A percentile compares a stretch with the other conserved stretches of the same genome.
phyloP scores from a whole-genome alignment of 257 asterid genomes.

The Lycium ferocissimum region DNA sequence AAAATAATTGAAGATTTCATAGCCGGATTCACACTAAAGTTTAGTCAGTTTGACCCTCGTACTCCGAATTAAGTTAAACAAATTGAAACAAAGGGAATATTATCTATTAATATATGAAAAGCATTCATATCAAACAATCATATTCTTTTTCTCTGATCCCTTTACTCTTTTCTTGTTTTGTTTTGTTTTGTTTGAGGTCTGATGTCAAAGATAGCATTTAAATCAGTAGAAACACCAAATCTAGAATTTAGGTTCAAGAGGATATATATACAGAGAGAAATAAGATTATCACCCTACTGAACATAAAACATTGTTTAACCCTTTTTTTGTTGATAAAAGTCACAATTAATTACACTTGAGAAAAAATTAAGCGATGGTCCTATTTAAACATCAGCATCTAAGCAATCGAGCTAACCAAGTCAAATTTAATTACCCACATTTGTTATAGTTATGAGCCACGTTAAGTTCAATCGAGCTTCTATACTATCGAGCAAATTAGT shows the following conservation, averaged over 20 bases:
- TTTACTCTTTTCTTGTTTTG: background rate
- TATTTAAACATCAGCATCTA: too few relatives aligned
- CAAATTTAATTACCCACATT: too few relatives aligned
- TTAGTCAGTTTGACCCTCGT: background rate
- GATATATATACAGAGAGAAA: background rate
- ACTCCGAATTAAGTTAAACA: background rate
- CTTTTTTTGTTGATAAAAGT: too few relatives aligned
- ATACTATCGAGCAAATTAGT: background rate
- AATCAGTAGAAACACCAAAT: background rate
- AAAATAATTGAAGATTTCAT: too few relatives aligned
- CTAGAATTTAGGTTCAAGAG: background rate
- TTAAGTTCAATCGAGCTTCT: too few relatives aligned
- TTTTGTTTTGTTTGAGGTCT: background rate
- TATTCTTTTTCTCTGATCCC: background rate
- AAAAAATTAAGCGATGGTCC: too few relatives aligned
- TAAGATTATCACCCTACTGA: background rate
- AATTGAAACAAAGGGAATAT: background rate
- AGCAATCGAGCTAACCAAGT: too few relatives aligned
- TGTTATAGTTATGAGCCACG: background rate
- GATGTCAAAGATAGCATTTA: background rate
- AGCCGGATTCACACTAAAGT: too few relatives aligned
- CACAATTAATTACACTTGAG: too few relatives aligned
- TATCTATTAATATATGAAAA: background rate
- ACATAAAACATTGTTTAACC: background rate
- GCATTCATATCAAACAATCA: background rate